A percentile compares a stretch with the other conserved stretches of the same genome.
Conservation (phyloP, 1,284 basidiomycete species). For the Rhodotorula sp. region DNA sequence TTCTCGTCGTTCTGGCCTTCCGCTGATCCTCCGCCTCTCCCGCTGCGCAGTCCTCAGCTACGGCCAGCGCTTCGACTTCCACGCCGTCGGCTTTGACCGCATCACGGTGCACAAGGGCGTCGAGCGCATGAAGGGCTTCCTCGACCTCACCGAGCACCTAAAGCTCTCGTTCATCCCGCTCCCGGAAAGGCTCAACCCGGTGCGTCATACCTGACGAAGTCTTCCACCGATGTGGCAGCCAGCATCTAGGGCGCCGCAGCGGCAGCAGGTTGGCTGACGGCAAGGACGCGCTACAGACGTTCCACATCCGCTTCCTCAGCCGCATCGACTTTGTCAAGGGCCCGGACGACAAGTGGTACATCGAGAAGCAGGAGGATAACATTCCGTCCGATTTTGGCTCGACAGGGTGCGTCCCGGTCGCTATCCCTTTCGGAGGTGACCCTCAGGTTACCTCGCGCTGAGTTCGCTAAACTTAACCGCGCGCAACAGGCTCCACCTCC, state of each 20-base stretch:
- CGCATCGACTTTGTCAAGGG: conserved; percentile 32
- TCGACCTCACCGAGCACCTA: conserved; percentile 33
- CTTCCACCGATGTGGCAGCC: too few relatives aligned
- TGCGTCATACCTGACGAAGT: too few relatives aligned
- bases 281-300: too few relatives aligned
- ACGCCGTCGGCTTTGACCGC: conserved; percentile 26
- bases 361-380: conserved; percentile 38
- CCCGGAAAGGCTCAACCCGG: conserved; percentile 27
- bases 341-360: conserved; percentile 27
- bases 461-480: too few relatives aligned
- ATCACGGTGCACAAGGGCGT: conserved; percentile 19
- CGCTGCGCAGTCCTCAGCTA: conserved; percentile 18
- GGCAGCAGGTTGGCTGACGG: too few relatives aligned
- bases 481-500: not conserved
- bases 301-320: conserved; percentile 33
- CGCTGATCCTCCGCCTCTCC: too few relatives aligned
- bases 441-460: not conserved
- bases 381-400: conserved; percentile 33
- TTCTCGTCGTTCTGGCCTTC: too few relatives aligned
- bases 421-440: not conserved
- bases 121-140: conserved; percentile 14
- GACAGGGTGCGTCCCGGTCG: conserved; percentile 5
- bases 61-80: conserved; percentile 31
- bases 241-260: too few relatives aligned
- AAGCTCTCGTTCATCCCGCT: conserved; percentile 31